Base-by-base conservation (phyloP, 192 early-diverging fungal species). In the Spizellomyces sp. region DNA sequence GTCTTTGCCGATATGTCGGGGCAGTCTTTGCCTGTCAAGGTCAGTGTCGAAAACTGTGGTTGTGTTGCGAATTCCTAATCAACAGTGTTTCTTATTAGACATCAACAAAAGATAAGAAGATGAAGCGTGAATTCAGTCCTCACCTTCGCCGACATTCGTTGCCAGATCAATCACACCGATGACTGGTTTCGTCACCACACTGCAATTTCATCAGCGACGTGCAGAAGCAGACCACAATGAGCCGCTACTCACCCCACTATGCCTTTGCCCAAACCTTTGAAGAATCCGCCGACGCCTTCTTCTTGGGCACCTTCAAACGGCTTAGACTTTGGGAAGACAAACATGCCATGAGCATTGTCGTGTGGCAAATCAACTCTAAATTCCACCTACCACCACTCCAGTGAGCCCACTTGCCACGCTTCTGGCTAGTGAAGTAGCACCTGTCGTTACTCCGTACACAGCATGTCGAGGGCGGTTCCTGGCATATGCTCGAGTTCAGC, bases 121-220 rank as follows among this genome's bases (percentile, higher is more conserved):
- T 10, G 56, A 6, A 10, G 43, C 44, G 10, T 12, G 43, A 14
- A 59, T 58, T 36, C 36, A 58, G 1, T 12, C 79, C 27, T 52
- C 43, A 80, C 91, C 93, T 82, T 93, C 92, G 42, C 92, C 91
- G 5, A 99, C 94, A 78, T 95, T 95, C 6, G 92, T 93, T 0
- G 95, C 93, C 42, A 98, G 83, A 69, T 99, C 98, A 77, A 98
- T 90, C 22, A 98, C 91, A 15, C 98, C 98, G 6, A 96, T 92
- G 9, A 95, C 83, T 2, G 98, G 98, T 76, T 99, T 99, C 10
- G 95, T 95, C 4, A 98, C 92, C 6, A 88, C 90, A 6, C 89
- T 90, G 73, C 14, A 52, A 45, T 14, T 45, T 7, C 19, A 15
- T 52, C 43, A 78, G 64, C 52, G 36, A 27, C 17, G 52, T 17